Conservation (phyloP, 768 basidiomycete genomes). For the Peribolospora kevripleyi region DNA sequence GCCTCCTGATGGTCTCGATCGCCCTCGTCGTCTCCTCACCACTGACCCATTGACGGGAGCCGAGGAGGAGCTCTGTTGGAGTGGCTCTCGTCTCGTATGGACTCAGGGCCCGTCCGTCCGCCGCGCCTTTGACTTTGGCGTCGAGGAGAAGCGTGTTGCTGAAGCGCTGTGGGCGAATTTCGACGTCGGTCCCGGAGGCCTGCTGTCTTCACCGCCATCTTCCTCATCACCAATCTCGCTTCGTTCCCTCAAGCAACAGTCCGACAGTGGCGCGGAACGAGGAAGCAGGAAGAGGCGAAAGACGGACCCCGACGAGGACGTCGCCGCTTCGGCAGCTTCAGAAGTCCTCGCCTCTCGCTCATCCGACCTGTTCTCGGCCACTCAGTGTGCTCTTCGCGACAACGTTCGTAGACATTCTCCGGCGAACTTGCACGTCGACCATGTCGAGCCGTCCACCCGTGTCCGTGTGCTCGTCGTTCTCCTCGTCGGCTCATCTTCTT, state of each 20-base stretch:
- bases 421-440: too few species aligned
- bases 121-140: conserved; percentile 1
- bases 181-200: background rate
- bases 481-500: background rate
- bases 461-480: conserved; percentile 1
- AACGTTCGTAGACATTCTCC: too few species aligned
- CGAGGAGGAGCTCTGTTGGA: conserved; percentile 1
- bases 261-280: background rate
- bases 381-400: too few species aligned
- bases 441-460: background rate
- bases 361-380: background rate
- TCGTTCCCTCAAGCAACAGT: background rate
- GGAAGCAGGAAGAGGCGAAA: background rate
- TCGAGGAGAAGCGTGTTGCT: background rate
- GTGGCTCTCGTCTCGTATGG: conserved; percentile 1
- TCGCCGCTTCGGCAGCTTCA: background rate
- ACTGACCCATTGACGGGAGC: too few species aligned
- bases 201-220: conserved; percentile 1
- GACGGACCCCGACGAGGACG: conserved; percentile 1
- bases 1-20: background rate
- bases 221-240: background rate
- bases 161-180: background rate
- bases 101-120: background rate
- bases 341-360: background rate
- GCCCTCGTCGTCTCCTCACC: too few species aligned